Evolutionary conservation across 2,329 filamentous ascomycete genomes (phyloP), one percentile per base, ranked within the genome.

Genomic region (Ilyonectria destructans): DNA sequence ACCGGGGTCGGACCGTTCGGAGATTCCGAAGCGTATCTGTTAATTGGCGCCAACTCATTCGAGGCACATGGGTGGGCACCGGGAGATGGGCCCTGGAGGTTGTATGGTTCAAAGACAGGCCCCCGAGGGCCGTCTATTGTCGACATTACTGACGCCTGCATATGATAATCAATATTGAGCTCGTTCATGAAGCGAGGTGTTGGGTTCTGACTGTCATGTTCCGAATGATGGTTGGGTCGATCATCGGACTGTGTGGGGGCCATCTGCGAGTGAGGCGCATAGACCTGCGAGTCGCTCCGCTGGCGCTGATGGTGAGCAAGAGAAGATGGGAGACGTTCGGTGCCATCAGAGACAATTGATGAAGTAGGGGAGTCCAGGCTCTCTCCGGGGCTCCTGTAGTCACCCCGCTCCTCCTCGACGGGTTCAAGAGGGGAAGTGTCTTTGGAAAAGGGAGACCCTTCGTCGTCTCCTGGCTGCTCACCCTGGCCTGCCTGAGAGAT

Each of bases 351-450:
- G 46, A 56, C 40, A 12, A 64, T 52, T 5, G 74, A 72, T 19
- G 62, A 58, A 17, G 66, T 66, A 29, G 69, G 65, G 12, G 74
- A 75, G 1, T 59, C 54, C 6, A 49, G 54, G 29, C 55, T 61
- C 9, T 67, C 65, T 51, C 69, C 74, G 19, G 46, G 66, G 40
- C 61, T 68, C 21, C 65, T 60, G 29, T 68, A 64, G 45, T 69
- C 58, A 13, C 55, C 64, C 13, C 66, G 58, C 65, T 76, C 74
- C 58, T 76, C 74, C 43, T 75, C 69, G 5, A 76, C 74, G 21
- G 74, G 71, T 31, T 75, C 69, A 15, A 76, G 72, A 15, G 74
- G 74, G 4, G 74, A 76, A 4, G 72, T 70, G 21, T 79, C 79
- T 57, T 75, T 75, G 51, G 70, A 65, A 31, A 69, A 57, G 3